Evolutionary conservation across 202 grass and related monocot species (phyloP).

Genomic region (Setaria viridis): DNA sequence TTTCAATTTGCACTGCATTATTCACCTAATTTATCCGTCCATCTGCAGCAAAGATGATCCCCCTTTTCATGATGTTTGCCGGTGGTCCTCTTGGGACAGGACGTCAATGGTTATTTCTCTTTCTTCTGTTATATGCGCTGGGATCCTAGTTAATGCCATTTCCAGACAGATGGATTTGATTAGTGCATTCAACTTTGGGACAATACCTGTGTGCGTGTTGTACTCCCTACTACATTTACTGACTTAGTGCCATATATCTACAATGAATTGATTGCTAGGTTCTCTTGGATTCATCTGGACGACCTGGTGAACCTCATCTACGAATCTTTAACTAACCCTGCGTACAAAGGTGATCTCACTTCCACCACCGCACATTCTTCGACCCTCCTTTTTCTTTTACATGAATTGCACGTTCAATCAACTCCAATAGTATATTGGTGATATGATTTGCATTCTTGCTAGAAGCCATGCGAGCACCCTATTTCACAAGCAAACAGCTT

Average conservation of each 20-base stretch:
- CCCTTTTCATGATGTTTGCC: conserved; percentile 95
- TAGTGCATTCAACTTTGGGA: neutral
- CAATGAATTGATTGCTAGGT: conserved; percentile 56
- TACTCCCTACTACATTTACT: neutral
- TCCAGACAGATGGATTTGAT: neutral
- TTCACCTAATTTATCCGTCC: neutral
- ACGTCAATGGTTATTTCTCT: conserved; percentile 64
- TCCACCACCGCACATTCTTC: neutral
- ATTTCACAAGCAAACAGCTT: neutral
- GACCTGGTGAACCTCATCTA: conserved; percentile 92
- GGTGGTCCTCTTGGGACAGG: conserved; percentile 86
- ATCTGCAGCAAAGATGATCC: conserved; percentile 95
- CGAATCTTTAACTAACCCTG: conserved; percentile 77
- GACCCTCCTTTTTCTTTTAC: neutral
- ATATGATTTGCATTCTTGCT: neutral
- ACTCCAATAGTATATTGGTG: neutral
- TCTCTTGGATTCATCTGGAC: conserved; percentile 98
- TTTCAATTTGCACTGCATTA: neutral
- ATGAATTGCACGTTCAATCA: neutral
- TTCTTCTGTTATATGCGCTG: neutral
- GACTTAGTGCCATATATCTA: neutral
- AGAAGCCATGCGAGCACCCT: neutral
- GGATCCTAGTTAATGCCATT: neutral
- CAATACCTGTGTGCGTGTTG: neutral
- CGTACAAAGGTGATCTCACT: conserved; percentile 65